A percentile compares a stretch with the other conserved stretches of the same genome.
phyloP scores from a whole-genome alignment of 139 green algal species.

The Volvox africanus region DNA sequence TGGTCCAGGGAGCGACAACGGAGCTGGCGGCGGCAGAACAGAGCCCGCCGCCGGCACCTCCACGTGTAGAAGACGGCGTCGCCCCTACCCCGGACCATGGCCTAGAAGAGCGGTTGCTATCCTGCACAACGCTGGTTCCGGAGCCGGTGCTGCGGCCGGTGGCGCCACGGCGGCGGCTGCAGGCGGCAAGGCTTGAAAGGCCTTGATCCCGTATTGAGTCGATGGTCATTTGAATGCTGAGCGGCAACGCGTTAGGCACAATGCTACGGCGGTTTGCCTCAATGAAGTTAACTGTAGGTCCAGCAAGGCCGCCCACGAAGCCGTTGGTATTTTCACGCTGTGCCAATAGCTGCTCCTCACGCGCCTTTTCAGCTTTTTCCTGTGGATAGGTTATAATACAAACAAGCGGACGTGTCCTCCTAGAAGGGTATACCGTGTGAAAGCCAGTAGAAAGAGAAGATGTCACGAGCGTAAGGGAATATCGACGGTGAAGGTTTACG shows the following conservation, averaged over 20 bases:
- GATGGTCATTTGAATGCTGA: constrained; percentile 10
- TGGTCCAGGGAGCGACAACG: neutral
- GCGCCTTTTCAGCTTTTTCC: constrained; percentile 7
- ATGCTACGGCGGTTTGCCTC: constrained; percentile 43
- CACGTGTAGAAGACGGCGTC: neutral
- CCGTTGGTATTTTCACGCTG: neutral
- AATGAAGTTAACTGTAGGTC: constrained; percentile 18
- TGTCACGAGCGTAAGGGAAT: too few species aligned
- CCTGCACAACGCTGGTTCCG: neutral
- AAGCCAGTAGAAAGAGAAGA: too few species aligned
- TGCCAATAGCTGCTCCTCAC: constrained; percentile 10
- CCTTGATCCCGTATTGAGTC: constrained; percentile 20
- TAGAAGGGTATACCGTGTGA: too few species aligned
- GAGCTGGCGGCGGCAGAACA: neutral
- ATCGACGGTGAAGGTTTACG: too few species aligned
- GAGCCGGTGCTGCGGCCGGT: neutral
- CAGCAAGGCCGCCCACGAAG: neutral
- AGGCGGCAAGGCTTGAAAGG: neutral
- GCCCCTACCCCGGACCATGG: neutral
- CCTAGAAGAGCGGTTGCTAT: neutral
- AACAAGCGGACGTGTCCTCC: too few species aligned
- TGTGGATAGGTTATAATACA: neutral
- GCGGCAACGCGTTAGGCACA: neutral
- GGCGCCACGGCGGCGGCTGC: neutral
- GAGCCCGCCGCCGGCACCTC: neutral